Evolutionary conservation across 2,329 filamentous ascomycete species (phyloP).

Genomic region (Aspergillus quadricinctus): DNA sequence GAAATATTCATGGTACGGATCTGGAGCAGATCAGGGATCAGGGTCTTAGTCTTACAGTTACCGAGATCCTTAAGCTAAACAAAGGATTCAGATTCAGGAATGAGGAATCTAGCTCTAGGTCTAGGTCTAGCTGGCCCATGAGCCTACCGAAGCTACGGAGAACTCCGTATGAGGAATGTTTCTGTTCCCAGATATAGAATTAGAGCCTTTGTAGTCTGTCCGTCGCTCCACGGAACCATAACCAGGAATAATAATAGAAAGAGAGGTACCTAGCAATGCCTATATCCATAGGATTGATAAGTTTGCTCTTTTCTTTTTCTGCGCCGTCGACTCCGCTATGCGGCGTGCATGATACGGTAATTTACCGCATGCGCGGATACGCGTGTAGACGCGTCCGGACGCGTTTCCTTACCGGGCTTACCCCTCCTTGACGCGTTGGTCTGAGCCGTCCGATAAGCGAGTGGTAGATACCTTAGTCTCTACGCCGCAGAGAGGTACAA

Average conservation of each 20-base stretch:
- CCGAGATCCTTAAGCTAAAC: not conserved
- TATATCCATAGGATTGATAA: no score
- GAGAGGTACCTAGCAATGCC: no score
- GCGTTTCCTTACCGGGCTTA: conserved; percentile 11
- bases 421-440: conserved; percentile 15
- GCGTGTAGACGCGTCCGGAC: conserved; percentile 17
- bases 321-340: not conserved
- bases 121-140: no score
- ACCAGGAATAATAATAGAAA: no score
- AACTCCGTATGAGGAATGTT: no score
- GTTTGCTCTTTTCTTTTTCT: not conserved
- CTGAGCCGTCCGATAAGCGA: conserved; percentile 6
- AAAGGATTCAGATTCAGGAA: not conserved
- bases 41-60: not conserved
- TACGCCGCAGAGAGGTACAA: not conserved
- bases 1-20: not conserved
- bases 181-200: no score
- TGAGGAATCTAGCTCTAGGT: not conserved
- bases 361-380: conserved; percentile 17
- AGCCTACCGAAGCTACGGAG: no score
- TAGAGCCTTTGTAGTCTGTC: not conserved
- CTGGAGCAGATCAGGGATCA: not conserved
- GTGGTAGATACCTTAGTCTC: not conserved
- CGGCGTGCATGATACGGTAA: conserved; percentile 8
- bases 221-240: not conserved